phyloP scores from a whole-genome alignment of 441 rosid genomes.

The Macaranga tanarius region DNA sequence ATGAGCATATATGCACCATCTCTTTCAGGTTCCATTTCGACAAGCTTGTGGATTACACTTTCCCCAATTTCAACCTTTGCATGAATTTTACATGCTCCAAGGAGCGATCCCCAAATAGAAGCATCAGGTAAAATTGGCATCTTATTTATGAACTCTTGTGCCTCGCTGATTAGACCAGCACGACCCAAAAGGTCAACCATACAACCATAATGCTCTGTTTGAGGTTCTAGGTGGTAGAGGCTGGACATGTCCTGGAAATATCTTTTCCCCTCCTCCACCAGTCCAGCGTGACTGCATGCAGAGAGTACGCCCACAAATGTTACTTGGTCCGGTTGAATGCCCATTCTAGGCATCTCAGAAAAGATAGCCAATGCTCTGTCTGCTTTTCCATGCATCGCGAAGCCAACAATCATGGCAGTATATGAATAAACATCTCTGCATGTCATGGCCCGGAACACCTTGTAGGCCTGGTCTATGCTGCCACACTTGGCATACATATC shows the following conservation, averaged over 20 bases:
- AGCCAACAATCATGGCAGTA: conserved; percentile 25
- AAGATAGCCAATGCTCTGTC: conserved; percentile 6
- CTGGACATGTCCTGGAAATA: conserved; percentile 15
- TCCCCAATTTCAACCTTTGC: conserved; percentile 18
- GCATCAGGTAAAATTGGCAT: conserved; percentile 22
- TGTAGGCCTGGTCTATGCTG: conserved; percentile 15
- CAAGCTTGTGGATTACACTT: conserved; percentile 7
- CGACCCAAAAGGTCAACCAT: conserved; percentile 19
- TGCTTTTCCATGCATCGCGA: conserved; percentile 17
- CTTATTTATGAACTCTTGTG: conserved; percentile 11
- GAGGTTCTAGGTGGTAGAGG: conserved; percentile 12
- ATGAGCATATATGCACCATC: conserved; percentile 17
- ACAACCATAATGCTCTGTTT: conserved; percentile 20
- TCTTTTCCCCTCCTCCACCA: conserved; percentile 13
- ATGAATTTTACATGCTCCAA: conserved; percentile 16
- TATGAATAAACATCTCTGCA: conserved; percentile 18
- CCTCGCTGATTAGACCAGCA: conserved; percentile 14
- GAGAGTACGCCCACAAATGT: conserved; percentile 16
- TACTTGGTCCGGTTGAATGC: conserved; percentile 11
- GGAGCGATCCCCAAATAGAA: conserved; percentile 17
- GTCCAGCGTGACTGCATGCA: conserved; percentile 17
- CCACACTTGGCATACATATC: conserved; percentile 31
- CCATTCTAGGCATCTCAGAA: conserved; percentile 10
- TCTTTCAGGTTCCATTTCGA: conserved; percentile 4
- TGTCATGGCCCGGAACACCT: conserved; percentile 17